These are phyloP conservation scores for Xylaria grammica DNA, from an alignment of 495 filamentous ascomycete species.

Conservation along the genomic window DNA sequence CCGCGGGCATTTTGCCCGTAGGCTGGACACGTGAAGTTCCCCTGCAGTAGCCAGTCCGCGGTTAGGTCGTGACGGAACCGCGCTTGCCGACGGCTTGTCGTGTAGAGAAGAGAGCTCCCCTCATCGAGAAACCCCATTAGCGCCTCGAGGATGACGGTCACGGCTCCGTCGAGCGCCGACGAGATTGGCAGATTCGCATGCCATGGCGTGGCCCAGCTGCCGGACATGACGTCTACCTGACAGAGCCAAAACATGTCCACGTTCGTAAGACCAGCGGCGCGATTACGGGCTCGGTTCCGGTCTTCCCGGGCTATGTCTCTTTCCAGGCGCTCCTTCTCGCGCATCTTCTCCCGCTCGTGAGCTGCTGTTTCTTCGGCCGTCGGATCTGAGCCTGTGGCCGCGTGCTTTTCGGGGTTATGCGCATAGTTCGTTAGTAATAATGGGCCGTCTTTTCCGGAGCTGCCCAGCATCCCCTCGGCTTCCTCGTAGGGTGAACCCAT, in stretches of 20 bases:
- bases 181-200: background rate
- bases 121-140: slow-evolving; percentile 11
- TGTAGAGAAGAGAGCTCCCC: background rate
- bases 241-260: slow-evolving; percentile 14
- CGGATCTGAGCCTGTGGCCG: background rate
- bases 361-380: slow-evolving; percentile 2
- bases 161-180: slow-evolving; percentile 6
- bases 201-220: slow-evolving; percentile 6
- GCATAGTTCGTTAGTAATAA: slow-evolving; percentile 7
- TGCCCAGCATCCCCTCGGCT: background rate
- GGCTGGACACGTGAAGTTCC: background rate
- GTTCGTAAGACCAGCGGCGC: slow-evolving; percentile 4
- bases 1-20: slow-evolving; percentile 11
- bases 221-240: background rate
- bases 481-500: slow-evolving; percentile 12
- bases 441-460: background rate
- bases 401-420: background rate
- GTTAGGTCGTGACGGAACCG: background rate
- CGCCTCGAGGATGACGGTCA: slow-evolving; percentile 1
- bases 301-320: slow-evolving; percentile 1
- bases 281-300: background rate
- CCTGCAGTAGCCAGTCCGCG: background rate
- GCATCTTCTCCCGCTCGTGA: background rate
- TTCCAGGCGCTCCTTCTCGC: slow-evolving; percentile 4
- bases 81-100: background rate